phyloP scores from a whole-genome alignment of 208 protist species.

The Trypanosoma lewisi region DNA sequence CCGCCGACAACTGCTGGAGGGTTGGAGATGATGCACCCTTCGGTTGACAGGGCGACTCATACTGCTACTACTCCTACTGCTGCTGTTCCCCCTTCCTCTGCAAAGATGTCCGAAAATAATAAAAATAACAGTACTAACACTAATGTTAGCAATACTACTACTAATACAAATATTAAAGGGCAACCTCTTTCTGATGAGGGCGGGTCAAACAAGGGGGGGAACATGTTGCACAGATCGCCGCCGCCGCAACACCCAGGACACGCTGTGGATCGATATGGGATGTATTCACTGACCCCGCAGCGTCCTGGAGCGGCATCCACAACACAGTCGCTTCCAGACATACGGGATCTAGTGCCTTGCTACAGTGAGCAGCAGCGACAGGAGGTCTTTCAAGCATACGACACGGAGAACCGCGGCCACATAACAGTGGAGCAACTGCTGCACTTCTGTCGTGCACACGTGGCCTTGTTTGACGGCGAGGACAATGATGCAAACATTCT shows the following conservation, averaged over 20 bases:
- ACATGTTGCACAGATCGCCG: not conserved
- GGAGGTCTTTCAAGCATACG: slow-evolving; percentile 33
- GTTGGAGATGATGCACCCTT: too few relatives aligned
- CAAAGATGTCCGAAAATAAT: too few relatives aligned
- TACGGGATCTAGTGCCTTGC: slow-evolving; percentile 30
- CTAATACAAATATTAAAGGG: too few relatives aligned
- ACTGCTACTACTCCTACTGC: too few relatives aligned
- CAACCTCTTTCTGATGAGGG: too few relatives aligned
- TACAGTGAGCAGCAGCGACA: slow-evolving; percentile 27
- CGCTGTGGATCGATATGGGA: not conserved
- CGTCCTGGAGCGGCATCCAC: not conserved
- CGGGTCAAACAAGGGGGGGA: too few relatives aligned
- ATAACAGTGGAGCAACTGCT: slow-evolving; percentile 31
- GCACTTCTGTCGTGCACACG: slow-evolving; percentile 38
- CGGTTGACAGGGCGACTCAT: too few relatives aligned
- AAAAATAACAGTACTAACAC: too few relatives aligned
- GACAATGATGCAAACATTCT: slow-evolving; percentile 27
- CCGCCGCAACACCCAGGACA: not conserved
- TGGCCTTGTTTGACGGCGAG: slow-evolving; percentile 25
- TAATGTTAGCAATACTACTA: too few relatives aligned
- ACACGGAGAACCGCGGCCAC: slow-evolving; percentile 22
- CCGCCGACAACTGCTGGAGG: too few relatives aligned
- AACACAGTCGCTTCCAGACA: not conserved
- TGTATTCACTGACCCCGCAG: not conserved
- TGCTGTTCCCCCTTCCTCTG: too few relatives aligned